Percentiles rank a stretch among this genome's conserved stretches.
Conservation (phyloP, 2,329 filamentous ascomycete species). For the Fusarium beomiforme region DNA sequence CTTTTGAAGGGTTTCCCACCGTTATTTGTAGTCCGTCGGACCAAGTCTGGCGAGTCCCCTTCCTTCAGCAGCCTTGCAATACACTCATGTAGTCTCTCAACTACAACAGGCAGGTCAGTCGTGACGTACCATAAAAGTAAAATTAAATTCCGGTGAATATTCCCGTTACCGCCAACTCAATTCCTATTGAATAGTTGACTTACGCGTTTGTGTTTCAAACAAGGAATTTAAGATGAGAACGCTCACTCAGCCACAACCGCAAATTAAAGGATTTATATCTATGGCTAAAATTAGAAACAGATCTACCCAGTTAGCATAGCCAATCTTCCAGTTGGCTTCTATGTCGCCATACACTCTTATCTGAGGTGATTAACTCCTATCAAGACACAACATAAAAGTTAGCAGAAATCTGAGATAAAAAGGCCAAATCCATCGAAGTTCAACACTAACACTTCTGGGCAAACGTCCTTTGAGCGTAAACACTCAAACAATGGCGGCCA, state of each 20-base stretch:
- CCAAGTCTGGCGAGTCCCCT: too few relatives aligned
- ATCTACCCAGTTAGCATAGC: fast-evolving
- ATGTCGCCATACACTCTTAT: not conserved
- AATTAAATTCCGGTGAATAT: not conserved
- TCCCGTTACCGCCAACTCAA: fast-evolving
- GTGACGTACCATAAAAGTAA: fast-evolving
- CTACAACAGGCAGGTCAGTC: not conserved
- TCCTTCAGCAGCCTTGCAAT: fast-evolving
- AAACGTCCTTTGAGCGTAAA: too few relatives aligned
- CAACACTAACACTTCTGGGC: too few relatives aligned
- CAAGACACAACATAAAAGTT: too few relatives aligned
- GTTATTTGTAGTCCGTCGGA: not conserved
- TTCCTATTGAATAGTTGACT: not conserved
- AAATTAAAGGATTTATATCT: not conserved
- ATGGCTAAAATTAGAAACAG: not conserved
- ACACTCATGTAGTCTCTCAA: not conserved
- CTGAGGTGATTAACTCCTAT: not conserved
- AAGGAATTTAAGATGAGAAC: not conserved
- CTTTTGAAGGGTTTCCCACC: too few relatives aligned
- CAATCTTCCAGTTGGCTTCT: fast-evolving
- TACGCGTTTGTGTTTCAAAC: not conserved
- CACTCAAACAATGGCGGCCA: not conserved
- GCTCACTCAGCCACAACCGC: not conserved
- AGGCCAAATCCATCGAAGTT: too few relatives aligned
- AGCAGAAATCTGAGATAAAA: too few relatives aligned